Conservation (phyloP, 2,329 filamentous ascomycete species). For the Cadophora sp. region DNA sequence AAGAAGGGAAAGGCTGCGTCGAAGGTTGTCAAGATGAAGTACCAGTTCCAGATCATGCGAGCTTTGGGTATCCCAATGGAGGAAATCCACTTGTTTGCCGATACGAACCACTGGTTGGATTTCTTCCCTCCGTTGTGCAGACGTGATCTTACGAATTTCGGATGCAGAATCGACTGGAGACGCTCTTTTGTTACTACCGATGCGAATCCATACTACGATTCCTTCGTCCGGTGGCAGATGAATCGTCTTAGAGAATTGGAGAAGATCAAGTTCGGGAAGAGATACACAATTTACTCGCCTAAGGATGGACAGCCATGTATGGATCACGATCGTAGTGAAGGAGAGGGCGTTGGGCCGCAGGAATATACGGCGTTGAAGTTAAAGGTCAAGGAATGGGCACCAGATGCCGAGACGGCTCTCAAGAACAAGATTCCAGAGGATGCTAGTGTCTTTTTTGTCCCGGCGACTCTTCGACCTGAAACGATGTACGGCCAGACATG, state of each 20-base stretch:
- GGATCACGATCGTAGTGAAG: slow-evolving; percentile 83
- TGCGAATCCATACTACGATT: slow-evolving; percentile 95
- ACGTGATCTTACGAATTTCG: slow-evolving; percentile 81
- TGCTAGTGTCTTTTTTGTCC: slow-evolving; percentile 85
- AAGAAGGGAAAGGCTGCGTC: slow-evolving; percentile 92
- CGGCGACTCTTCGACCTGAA: slow-evolving; percentile 91
- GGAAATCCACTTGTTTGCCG: slow-evolving; percentile 92
- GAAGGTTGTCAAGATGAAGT: slow-evolving; percentile 92
- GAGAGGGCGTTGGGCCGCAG: slow-evolving; percentile 83
- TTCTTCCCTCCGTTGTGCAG: slow-evolving; percentile 87
- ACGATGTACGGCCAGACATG: slow-evolving; percentile 99
- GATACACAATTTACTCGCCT: slow-evolving; percentile 91
- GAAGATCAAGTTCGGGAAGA: slow-evolving; percentile 92
- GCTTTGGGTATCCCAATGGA: slow-evolving; percentile 85
- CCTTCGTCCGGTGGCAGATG: slow-evolving; percentile 98
- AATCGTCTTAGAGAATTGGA: slow-evolving; percentile 85
- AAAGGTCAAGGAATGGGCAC: slow-evolving; percentile 87
- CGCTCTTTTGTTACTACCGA: slow-evolving; percentile 93
- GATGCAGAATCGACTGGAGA: slow-evolving; percentile 90
- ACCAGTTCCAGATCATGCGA: slow-evolving; percentile 95
- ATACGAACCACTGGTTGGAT: slow-evolving; percentile 89
- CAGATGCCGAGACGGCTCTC: slow-evolving; percentile 73
- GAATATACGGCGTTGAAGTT: slow-evolving; percentile 95
- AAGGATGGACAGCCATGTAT: slow-evolving; percentile 89
- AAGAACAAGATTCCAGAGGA: slow-evolving; percentile 79